These are phyloP conservation scores for Nakazawaea ernobii DNA, from an alignment of 805 yeast genomes.

Conservation along the genomic window DNA sequence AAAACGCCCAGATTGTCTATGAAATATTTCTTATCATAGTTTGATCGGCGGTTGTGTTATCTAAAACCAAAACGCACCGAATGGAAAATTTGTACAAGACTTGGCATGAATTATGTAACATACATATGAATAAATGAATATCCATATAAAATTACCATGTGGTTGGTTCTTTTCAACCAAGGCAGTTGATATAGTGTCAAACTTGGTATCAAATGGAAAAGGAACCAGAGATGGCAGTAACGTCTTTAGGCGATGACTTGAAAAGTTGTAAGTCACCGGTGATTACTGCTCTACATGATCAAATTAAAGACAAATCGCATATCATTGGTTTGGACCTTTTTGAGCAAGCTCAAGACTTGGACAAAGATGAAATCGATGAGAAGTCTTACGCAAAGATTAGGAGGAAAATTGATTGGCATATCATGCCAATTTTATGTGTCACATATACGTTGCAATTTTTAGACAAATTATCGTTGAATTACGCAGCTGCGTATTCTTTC, in stretches of 20 bases:
- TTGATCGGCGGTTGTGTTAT: no score
- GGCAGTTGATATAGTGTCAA: no score
- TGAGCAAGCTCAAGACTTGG: slow-evolving; percentile 35
- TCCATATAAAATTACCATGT: no score
- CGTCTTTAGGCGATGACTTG: neutral
- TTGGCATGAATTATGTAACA: no score
- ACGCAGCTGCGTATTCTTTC: slow-evolving; percentile 49
- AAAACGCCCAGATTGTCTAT: no score
- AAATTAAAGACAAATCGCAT: slow-evolving; percentile 8
- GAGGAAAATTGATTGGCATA: slow-evolving; percentile 44
- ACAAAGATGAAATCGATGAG: slow-evolving; percentile 37
- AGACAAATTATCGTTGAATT: slow-evolving; percentile 52
- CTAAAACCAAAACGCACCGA: no score
- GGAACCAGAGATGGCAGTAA: neutral
- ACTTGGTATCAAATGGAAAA: neutral
- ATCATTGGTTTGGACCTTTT: slow-evolving; percentile 26
- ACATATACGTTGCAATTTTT: slow-evolving; percentile 49
- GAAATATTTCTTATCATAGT: no score
- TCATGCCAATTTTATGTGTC: slow-evolving; percentile 46
- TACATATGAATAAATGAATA: no score
- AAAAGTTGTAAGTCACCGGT: slow-evolving; percentile 1
- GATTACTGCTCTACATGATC: slow-evolving; percentile 3
- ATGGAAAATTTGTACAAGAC: no score
- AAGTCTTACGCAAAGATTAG: slow-evolving; percentile 36
- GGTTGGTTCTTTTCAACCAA: no score